Evolutionary conservation across 2,329 filamentous ascomycete species (phyloP), one percentile per base, ranked within the genome.

Genomic region (Fusarium palustre): DNA sequence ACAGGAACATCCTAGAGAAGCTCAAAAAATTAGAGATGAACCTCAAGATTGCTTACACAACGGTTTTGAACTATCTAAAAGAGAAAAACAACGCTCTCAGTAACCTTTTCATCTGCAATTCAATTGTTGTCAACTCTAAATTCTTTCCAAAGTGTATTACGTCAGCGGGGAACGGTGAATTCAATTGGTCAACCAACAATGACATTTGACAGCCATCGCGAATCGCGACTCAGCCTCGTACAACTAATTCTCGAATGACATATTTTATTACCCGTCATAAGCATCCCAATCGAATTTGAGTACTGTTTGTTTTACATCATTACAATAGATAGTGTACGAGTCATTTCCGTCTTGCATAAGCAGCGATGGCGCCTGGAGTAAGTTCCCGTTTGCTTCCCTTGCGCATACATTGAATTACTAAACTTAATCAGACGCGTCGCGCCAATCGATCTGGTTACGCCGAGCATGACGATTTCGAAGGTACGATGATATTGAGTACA

Each of bases 381-480:
- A 64, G 81, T 82, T 62, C 53, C 75, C 68, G 20, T 20, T 38
- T 30, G 2, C 43, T 34, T 57, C 60, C 45, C 46, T 65, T 60
- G 54, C 34, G 52, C 50, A 52, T 47, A 22, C 54, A 50, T 39
- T 30, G 9, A 15, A 52, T 57, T 22, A 25, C 69, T 70, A 68
- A 59, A 73, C 63, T 46, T 56, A 39, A 70, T 43, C 77, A 87
- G 80, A 88, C 87, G 55, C 82, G 87, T 76, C 85, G 87, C 68
- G 86, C 86, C 67, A 85, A 85, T 66, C 84, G 87, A 59, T 80
- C 84, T 68, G 85, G 83, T 53, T 88, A 86, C 68, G 82, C 84
- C 39, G 87, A 89, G 69, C 87, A 88, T 72, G 87, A 89, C 74
- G 87, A 88, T 67, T 88, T 89, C 58, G 87, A 89, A 79, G 86